Evolutionary conservation across 768 basidiomycete species (phyloP).

Genomic region (Rhizopogon roseolus): DNA sequence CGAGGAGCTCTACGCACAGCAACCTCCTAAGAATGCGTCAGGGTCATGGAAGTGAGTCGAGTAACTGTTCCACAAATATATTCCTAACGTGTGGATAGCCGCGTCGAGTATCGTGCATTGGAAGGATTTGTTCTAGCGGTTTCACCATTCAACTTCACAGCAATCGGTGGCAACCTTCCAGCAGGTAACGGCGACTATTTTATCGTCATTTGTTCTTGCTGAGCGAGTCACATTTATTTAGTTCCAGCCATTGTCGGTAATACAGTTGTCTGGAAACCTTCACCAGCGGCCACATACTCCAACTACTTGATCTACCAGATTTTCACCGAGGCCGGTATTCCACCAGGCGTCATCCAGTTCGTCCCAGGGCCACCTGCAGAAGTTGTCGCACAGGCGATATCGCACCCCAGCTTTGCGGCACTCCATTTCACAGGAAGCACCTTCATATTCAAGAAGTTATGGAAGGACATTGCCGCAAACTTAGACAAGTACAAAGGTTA

Average conservation of each 20-base stretch:
- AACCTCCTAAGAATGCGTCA: slow-evolving; percentile 80
- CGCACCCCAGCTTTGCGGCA: slow-evolving; percentile 74
- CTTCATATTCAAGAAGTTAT: slow-evolving; percentile 88
- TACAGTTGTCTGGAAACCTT: slow-evolving; percentile 95
- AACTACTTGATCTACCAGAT: slow-evolving; percentile 92
- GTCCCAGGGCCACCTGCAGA: slow-evolving; percentile 85
- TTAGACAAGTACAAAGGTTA: slow-evolving; percentile 84
- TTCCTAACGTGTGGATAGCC: slow-evolving; percentile 43
- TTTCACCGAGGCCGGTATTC: slow-evolving; percentile 90
- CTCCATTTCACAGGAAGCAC: slow-evolving; percentile 98
- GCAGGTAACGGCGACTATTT: slow-evolving; percentile 38
- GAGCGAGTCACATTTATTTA: slow-evolving; percentile 14
- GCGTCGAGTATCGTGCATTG: slow-evolving; percentile 93
- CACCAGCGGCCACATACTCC: slow-evolving; percentile 91
- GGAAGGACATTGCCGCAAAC: slow-evolving; percentile 92
- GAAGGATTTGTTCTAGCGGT: slow-evolving; percentile 98
- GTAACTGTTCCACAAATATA: neutral
- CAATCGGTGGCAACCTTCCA: slow-evolving; percentile 94
- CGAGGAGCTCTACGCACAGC: slow-evolving; percentile 88
- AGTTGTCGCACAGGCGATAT: slow-evolving; percentile 80
- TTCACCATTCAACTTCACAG: slow-evolving; percentile 98
- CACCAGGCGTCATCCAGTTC: slow-evolving; percentile 95
- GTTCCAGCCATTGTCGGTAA: slow-evolving; percentile 95
- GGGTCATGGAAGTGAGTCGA: slow-evolving; percentile 90
- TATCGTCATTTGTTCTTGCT: neutral